Base-by-base conservation (phyloP, 257 asterid species). In the Nicotiana sylvestris region DNA sequence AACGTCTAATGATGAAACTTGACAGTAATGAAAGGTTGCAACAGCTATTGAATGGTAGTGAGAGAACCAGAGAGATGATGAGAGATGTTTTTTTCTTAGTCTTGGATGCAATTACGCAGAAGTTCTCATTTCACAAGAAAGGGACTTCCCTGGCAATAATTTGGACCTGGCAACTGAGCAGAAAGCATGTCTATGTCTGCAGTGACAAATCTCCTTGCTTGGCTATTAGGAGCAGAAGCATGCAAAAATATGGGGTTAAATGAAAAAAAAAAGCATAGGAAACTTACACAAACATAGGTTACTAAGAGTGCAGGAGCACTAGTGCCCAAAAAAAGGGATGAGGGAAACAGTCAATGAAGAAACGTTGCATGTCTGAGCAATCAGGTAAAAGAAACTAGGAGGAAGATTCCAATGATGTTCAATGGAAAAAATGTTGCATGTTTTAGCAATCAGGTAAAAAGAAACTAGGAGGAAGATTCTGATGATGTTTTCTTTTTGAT, bases 141-240 rank as follows among this genome's bases (percentile, higher is more conserved):
- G 39, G 5, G 57, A 39, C 57, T 37, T 39, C 77, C 56, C 18
- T 39, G 12, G 5, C 77, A 33, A 43, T 37, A 39, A 37, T 69
- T 43, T 69, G 57, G 77, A 69, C 77, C 57, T 2, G 5, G 57
- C 33, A 69, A 69, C 77, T 69, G 77, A 37, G 77, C 57, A 69
- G 33, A 69, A 43, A 70, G 57, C 46, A 43, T 21, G 18, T 43
- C 78, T 39, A 39, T 11, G 46, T 43, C 78, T 39, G 78, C 58
- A n/a, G n/a, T 70, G 35, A 69, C 43, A 17, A 69, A 18, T 69
- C 5, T 43, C 33, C 53, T 10, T 43, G 78, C 35, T 33, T 5
- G 12, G 18, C 60, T 70, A 43, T n/a, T 70, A 70, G 60, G 78
- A 70, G 60, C 58, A 70, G 35, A 43, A 43, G 12, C 78, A 43